Conservation (phyloP, 2,329 filamentous ascomycete species). For the Monosporascus sp. region DNA sequence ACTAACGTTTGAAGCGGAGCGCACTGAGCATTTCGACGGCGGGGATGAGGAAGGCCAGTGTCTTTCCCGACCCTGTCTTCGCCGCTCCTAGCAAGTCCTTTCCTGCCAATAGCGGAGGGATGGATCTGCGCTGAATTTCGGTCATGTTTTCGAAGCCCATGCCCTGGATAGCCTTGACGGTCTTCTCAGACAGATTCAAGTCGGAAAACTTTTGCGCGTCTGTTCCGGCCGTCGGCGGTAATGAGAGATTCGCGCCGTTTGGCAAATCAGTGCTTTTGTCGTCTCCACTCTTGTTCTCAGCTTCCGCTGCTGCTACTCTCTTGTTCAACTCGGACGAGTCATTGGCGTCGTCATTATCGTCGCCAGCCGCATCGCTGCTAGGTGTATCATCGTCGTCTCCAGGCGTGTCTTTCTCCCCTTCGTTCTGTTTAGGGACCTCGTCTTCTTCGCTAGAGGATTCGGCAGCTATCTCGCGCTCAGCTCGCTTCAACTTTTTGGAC, state of each 20-base stretch:
- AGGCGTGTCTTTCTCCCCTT: conserved; percentile 7
- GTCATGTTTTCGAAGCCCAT: conserved; percentile 98
- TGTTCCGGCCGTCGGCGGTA: conserved; percentile 49
- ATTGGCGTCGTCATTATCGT: conserved; percentile 12
- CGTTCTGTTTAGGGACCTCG: conserved; percentile 7
- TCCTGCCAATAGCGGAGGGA: conserved; percentile 82
- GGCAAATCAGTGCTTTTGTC: conserved; percentile 25
- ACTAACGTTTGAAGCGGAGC: conserved; percentile 73
- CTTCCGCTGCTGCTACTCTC: conserved; percentile 11
- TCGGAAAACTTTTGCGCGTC: conserved; percentile 71
- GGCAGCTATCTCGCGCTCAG: conserved; percentile 18
- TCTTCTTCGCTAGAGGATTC: conserved; percentile 12
- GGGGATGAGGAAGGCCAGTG: conserved; percentile 87
- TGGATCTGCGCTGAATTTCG: conserved; percentile 82
- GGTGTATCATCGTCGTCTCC: conserved; percentile 14
- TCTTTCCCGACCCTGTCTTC: conserved; percentile 92
- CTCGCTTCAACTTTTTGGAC: conserved; percentile 37
- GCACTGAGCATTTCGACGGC: conserved; percentile 89
- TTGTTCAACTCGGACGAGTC: conserved; percentile 14
- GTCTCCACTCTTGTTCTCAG: conserved; percentile 25
- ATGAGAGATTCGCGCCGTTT: conserved; percentile 39
- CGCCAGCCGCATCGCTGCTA: conserved; percentile 9
- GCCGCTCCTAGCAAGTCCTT: conserved; percentile 91
- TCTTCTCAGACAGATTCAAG: conserved; percentile 80
- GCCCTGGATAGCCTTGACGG: conserved; percentile 77